Evolutionary conservation across 352 stramenopile genomes (phyloP).

Genomic region (Phytophthora hybrid): DNA sequence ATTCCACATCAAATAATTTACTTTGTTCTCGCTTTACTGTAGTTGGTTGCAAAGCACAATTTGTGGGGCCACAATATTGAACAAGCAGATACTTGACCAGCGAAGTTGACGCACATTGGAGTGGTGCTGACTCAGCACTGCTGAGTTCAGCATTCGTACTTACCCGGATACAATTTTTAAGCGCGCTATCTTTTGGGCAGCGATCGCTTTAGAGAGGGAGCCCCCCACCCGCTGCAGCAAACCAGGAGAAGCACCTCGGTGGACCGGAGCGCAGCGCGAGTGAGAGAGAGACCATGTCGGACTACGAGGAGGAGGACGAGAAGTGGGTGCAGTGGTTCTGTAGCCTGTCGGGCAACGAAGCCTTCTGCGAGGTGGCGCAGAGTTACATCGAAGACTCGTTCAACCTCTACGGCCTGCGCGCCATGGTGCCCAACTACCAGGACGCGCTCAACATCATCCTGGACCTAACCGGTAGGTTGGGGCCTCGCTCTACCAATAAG

Average conservation of each 20-base stretch:
- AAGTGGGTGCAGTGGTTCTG: conserved; percentile 96
- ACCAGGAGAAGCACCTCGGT: conserved; percentile 38
- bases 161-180: conserved; percentile 24
- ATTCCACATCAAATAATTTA: not conserved
- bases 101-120: no score
- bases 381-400: conserved; percentile 96
- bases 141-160: not conserved
- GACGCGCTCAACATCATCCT: conserved; percentile 94
- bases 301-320: conserved; percentile 93
- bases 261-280: conserved; percentile 35
- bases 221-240: conserved; percentile 17
- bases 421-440: conserved; percentile 91
- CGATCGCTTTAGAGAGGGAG: conserved; percentile 42
- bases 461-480: conserved; percentile 79
- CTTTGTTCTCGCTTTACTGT: not conserved
- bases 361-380: conserved; percentile 93
- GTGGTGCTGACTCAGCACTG: no score
- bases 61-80: not conserved
- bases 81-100: no score
- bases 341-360: conserved; percentile 91
- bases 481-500: not conserved
- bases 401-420: conserved; percentile 92
- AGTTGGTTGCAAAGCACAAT: not conserved
- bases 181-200: conserved; percentile 34
- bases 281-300: conserved; percentile 67